These are phyloP conservation scores for Sarocladiaceae sp. DNA, from an alignment of 2,329 filamentous ascomycete genomes.

Conservation along the genomic window DNA sequence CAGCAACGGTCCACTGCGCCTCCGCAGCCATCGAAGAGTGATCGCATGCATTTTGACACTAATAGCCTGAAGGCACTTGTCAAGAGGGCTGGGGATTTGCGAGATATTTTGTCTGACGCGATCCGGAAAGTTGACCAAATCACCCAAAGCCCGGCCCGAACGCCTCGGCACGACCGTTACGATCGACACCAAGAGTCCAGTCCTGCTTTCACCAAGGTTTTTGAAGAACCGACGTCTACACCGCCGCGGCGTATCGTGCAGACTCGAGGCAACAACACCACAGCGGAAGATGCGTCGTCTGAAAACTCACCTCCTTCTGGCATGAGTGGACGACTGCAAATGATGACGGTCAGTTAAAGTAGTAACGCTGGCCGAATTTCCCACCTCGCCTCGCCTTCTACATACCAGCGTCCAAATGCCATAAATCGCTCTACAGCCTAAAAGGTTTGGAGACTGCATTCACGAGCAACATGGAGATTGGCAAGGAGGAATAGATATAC, in stretches of 20 bases:
- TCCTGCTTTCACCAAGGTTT: slow-evolving; percentile 62
- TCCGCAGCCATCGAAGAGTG: slow-evolving; percentile 24
- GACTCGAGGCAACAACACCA: slow-evolving; percentile 48
- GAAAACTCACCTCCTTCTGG: slow-evolving; percentile 46
- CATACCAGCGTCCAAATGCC: too few relatives aligned
- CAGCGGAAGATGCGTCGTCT: slow-evolving; percentile 42
- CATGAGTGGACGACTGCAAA: slow-evolving; percentile 49
- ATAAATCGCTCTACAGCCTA: too few relatives aligned
- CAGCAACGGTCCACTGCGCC: slow-evolving; percentile 42
- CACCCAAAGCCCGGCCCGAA: slow-evolving; percentile 48
- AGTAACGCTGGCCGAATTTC: neutral
- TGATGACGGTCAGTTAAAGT: slow-evolving; percentile 56
- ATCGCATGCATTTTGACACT: slow-evolving; percentile 58
- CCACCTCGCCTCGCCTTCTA: too few relatives aligned
- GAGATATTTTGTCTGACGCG: slow-evolving; percentile 52
- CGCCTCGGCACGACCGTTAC: slow-evolving; percentile 37
- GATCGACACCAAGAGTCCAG: slow-evolving; percentile 41
- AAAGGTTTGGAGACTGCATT: too few relatives aligned
- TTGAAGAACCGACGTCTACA: slow-evolving; percentile 54
- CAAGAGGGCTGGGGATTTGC: slow-evolving; percentile 53
- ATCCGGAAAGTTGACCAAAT: slow-evolving; percentile 54
- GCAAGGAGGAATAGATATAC: too few relatives aligned
- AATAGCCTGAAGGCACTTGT: slow-evolving; percentile 63
- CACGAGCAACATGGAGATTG: too few relatives aligned
- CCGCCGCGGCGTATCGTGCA: slow-evolving; percentile 44